A percentile compares a stretch with the other conserved stretches of the same genome.
These are phyloP conservation scores for Wickerhamiella brachini DNA, from an alignment of 805 yeast species.

Conservation along the genomic window DNA sequence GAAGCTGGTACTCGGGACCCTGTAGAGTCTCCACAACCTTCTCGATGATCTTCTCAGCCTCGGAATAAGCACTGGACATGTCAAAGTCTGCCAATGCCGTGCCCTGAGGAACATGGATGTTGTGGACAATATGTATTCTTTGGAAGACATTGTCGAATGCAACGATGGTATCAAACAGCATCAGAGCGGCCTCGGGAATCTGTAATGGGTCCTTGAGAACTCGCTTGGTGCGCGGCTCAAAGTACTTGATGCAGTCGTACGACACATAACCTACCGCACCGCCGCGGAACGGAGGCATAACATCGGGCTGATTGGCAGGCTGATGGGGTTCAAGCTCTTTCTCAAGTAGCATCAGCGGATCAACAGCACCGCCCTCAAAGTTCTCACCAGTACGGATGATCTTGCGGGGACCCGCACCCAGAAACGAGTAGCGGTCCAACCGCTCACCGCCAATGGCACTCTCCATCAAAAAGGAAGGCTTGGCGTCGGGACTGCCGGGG, in stretches of 20 bases:
- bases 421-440: slow-evolving; percentile 78
- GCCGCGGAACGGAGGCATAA: slow-evolving; percentile 67
- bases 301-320: slow-evolving; percentile 69
- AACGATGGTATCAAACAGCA: slow-evolving; percentile 80
- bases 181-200: slow-evolving; percentile 82
- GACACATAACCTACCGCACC: slow-evolving; percentile 96
- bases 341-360: slow-evolving; percentile 68
- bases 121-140: slow-evolving; percentile 80
- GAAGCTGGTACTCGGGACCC: slow-evolving; percentile 35
- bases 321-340: slow-evolving; percentile 49
- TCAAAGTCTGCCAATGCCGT: slow-evolving; percentile 7
- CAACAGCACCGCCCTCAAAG: slow-evolving; percentile 43
- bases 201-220: slow-evolving; percentile 62
- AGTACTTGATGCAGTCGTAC: slow-evolving; percentile 91
- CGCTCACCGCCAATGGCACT: slow-evolving; percentile 82
- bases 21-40: slow-evolving; percentile 32
- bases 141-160: slow-evolving; percentile 93
- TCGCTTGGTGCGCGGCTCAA: slow-evolving; percentile 81
- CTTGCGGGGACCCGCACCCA: slow-evolving; percentile 77
- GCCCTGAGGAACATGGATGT: slow-evolving; percentile 37
- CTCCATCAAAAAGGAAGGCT: slow-evolving; percentile 72
- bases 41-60: slow-evolving; percentile 43
- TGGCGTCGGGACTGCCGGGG: slow-evolving; percentile 36
- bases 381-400: slow-evolving; percentile 71
- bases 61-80: slow-evolving; percentile 39